Percentiles rank a stretch among this genome's conserved stretches.
Evolutionary conservation across 2,329 filamentous ascomycete species (phyloP).

Genomic region (Botrytis byssoidea): DNA sequence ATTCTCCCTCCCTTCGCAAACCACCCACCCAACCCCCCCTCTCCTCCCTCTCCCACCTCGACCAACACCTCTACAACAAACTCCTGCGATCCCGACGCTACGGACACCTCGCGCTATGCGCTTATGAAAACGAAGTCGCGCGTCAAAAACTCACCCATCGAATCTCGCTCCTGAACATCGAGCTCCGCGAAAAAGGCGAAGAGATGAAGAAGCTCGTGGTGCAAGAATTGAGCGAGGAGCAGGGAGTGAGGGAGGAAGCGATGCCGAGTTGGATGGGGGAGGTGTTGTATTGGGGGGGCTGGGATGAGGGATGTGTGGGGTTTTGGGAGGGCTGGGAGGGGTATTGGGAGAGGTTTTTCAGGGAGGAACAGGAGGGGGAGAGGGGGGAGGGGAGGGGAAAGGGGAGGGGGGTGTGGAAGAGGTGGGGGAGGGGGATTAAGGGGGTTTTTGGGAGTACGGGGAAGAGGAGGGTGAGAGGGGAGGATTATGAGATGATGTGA

Average conservation of each 20-base stretch:
- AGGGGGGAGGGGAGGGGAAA: neutral
- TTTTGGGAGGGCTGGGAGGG: neutral
- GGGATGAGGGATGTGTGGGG: neutral
- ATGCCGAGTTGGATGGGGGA: neutral
- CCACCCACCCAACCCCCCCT: too few species aligned
- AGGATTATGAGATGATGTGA: neutral
- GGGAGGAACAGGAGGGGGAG: neutral
- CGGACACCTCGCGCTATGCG: rapidly evolving
- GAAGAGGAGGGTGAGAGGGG: neutral
- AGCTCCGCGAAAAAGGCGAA: neutral
- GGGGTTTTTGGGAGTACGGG: neutral
- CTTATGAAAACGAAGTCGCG: neutral
- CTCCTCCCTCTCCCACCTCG: neutral
- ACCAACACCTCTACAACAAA: neutral
- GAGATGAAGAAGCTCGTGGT: neutral
- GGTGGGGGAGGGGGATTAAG: neutral
- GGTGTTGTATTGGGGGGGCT: neutral
- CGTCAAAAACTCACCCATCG: neutral
- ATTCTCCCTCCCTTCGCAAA: too few species aligned
- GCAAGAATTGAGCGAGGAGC: neutral
- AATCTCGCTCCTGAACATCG: neutral
- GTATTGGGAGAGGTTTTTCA: neutral
- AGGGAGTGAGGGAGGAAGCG: neutral
- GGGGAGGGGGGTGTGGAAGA: neutral
- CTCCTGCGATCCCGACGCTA: neutral